Evolutionary conservation across 495 filamentous ascomycete species (phyloP), one percentile per base, ranked within the genome.

Genomic region (Apiosordaria backusii): DNA sequence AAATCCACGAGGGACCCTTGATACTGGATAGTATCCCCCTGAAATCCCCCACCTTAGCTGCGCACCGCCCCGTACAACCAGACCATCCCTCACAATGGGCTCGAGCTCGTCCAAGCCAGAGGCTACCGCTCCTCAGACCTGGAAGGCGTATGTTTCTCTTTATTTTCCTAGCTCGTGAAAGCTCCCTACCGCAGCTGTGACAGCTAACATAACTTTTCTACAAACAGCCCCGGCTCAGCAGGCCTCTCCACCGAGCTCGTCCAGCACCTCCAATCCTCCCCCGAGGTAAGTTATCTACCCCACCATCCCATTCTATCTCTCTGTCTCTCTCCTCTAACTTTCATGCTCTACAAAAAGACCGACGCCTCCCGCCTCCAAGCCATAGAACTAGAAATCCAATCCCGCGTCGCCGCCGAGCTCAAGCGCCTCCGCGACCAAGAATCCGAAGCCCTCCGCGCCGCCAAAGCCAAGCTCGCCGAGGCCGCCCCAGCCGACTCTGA

Each of bases 341-440:
- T 2, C 24, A 62, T 64, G 6, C 45, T 59, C 61, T 57, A 35
- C 2, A 78, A n/a, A n/a, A n/a, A 97, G 92, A 91, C 88, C 77
- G 92, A 99, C 80, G 86, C 88, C 58, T 91, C 92, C 67, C 93
- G 95, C 72, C 82, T 88, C 70, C 91, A 90, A 78, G 78, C 87
- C 78, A 79, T 92, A 75, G 95, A 99, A 78, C 87, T 96, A 66
- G 87, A 92, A 68, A 90, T 97, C 74, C 92, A 97, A 81, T 79
- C 84, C 69, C 96, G 96, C 79, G 92, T 98, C 67, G 84, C 87
- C 71, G 80, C 86, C 68, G 96, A 98, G 78, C 89, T 99, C 60
- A 83, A 89, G 69, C 87, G 88, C 60, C 86, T 92, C n/a, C 83
- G 85, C 65, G 79, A 81, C 55, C 72, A 84, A 59, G 85, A 89